Conservation (phyloP, 768 basidiomycete species). For the Lactarius hengduanensis region DNA sequence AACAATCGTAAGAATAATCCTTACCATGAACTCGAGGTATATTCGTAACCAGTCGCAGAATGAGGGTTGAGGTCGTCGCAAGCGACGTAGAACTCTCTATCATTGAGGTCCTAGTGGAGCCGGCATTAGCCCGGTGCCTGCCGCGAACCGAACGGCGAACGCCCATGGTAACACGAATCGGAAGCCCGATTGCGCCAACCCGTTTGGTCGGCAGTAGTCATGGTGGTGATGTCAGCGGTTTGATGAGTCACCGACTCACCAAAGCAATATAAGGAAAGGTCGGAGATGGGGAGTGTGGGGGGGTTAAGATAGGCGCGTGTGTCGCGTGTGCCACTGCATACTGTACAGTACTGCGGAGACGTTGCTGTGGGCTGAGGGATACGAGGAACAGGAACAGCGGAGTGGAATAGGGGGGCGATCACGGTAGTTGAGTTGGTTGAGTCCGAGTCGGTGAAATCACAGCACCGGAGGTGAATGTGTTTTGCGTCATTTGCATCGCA, state of each 20-base stretch:
- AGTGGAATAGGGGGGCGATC: background rate
- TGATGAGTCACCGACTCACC: background rate
- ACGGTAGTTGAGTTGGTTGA: background rate
- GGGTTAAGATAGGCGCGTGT: background rate
- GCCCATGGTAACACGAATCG: background rate
- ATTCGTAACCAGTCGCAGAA: too few species aligned
- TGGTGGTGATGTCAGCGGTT: background rate
- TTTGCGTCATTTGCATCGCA: slow-evolving; percentile 3
- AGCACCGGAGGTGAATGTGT: too few species aligned
- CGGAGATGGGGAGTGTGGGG: background rate
- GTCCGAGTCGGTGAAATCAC: background rate
- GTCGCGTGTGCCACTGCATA: too few species aligned
- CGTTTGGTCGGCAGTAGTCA: background rate
- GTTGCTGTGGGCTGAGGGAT: background rate
- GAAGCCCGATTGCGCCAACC: background rate
- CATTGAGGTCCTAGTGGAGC: too few species aligned
- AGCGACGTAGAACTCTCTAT: too few species aligned
- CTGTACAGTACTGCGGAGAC: background rate
- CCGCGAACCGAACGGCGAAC: too few species aligned
- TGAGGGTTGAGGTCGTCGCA: too few species aligned
- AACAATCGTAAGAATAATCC: too few species aligned
- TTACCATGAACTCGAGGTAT: too few species aligned
- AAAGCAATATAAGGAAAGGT: background rate
- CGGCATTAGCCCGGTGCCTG: too few species aligned
- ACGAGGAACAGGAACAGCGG: background rate